Evolutionary conservation across 305 asterid genomes (phyloP).

Genomic region (Fraxinus latifolia): DNA sequence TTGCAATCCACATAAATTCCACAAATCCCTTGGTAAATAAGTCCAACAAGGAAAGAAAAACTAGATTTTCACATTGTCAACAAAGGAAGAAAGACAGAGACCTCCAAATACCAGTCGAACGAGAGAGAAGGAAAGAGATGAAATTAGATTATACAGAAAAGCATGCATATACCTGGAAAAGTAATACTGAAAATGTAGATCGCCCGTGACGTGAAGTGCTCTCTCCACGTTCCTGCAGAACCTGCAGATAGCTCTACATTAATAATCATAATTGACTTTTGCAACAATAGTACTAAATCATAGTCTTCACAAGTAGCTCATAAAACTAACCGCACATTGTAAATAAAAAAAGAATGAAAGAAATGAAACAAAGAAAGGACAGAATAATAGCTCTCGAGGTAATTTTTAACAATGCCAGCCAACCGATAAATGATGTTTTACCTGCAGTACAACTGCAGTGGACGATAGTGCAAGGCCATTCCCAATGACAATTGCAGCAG

Average conservation of each 20-base stretch:
- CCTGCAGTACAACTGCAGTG: constrained; percentile 99
- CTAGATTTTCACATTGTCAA: constrained; percentile 12
- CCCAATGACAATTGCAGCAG: constrained; percentile 96
- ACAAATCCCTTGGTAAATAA: not conserved
- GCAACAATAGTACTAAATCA: not conserved
- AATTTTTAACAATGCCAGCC: not conserved
- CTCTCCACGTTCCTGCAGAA: constrained; percentile 98
- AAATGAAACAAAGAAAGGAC: not conserved
- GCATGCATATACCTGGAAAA: constrained; percentile 72
- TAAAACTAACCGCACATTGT: not conserved
- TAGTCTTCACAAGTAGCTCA: not conserved
- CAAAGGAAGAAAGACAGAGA: not conserved
- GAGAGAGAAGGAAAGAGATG: constrained; percentile 15
- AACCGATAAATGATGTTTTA: constrained; percentile 24
- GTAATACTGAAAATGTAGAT: constrained; percentile 94
- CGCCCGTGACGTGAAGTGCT: constrained; percentile 99
- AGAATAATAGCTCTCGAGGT: not conserved
- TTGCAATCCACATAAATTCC: not conserved
- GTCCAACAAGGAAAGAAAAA: not conserved
- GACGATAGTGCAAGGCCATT: constrained; percentile 99
- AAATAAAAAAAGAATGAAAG: not conserved
- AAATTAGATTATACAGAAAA: constrained; percentile 10
- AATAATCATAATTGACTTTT: constrained; percentile 26
- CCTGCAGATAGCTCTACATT: constrained; percentile 51
- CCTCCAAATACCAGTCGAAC: not conserved